Evolutionary conservation across 768 basidiomycete species (phyloP).

Genomic region (Pleurotus platypus): DNA sequence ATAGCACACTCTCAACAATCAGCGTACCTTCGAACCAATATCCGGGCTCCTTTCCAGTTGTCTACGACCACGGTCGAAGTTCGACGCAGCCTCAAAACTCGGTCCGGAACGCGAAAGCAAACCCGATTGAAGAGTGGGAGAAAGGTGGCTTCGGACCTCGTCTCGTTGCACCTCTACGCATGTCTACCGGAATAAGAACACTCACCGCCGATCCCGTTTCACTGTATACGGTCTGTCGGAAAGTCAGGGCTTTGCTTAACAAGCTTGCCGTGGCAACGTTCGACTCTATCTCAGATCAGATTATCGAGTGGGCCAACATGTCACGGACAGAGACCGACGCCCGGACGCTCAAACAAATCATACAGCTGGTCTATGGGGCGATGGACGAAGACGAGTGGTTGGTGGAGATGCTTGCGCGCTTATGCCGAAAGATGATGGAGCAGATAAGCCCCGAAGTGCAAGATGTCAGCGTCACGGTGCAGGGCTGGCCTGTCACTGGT

Average conservation of each 20-base stretch:
- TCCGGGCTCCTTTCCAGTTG: too few species aligned
- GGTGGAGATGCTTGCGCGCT: constrained; percentile 96
- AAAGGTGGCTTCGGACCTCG: constrained; percentile 36
- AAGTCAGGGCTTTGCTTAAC: constrained; percentile 89
- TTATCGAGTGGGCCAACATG: constrained; percentile 93
- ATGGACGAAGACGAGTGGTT: constrained; percentile 93
- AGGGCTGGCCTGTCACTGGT: constrained; percentile 86
- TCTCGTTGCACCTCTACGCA: constrained; percentile 72
- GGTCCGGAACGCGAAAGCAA: too few species aligned
- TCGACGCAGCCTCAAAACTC: too few species aligned
- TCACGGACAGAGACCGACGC: constrained; percentile 91
- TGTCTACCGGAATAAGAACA: constrained; percentile 82
- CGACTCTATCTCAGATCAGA: constrained; percentile 93
- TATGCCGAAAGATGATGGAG: constrained; percentile 96
- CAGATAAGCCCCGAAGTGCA: constrained; percentile 83
- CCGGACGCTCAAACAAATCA: constrained; percentile 91
- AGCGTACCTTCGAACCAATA: too few species aligned
- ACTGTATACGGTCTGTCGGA: constrained; percentile 85
- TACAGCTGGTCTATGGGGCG: constrained; percentile 94
- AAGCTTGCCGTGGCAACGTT: constrained; percentile 97
- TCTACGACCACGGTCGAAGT: too few species aligned
- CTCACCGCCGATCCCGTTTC: constrained; percentile 55
- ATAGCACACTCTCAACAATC: too few species aligned
- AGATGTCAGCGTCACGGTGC: constrained; percentile 79
- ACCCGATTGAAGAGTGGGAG: too few species aligned